Percentiles rank a stretch among this genome's conserved stretches.
Conservation (phyloP, 305 asterid genomes). For the Plantago lanceolata region DNA sequence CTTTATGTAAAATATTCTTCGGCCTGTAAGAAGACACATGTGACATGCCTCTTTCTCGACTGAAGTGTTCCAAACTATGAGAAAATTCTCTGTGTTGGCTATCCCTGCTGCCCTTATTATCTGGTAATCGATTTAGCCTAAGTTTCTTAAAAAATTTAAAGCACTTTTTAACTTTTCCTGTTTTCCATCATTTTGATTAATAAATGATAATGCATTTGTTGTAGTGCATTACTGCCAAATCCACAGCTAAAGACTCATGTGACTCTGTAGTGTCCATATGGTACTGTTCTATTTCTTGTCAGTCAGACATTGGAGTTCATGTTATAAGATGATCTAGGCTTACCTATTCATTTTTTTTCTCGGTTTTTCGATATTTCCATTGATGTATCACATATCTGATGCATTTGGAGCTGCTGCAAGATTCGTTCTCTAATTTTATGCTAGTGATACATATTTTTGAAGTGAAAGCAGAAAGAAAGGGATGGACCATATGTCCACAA, state of each 20-base stretch:
- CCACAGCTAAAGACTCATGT: conserved; percentile 44
- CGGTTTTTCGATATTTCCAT: conserved; percentile 42
- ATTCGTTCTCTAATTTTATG: conserved; percentile 21
- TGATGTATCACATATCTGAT: conserved; percentile 53
- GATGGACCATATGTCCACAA: too few species aligned
- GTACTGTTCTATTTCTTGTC: conserved; percentile 21
- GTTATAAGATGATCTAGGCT: background rate
- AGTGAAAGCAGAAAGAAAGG: too few species aligned
- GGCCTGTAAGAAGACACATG: conserved; percentile 25
- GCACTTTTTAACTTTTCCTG: background rate
- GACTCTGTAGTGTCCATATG: conserved; percentile 52
- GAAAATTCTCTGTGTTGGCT: conserved; percentile 32
- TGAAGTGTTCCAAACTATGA: background rate
- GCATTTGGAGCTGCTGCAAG: conserved; percentile 59
- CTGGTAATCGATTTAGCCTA: conserved; percentile 34
- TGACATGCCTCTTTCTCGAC: background rate
- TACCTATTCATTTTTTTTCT: background rate
- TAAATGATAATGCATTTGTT: conserved; percentile 24
- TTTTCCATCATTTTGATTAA: background rate
- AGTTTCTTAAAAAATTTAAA: background rate
- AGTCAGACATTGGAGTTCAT: background rate
- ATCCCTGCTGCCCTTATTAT: conserved; percentile 57
- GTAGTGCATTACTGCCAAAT: conserved; percentile 52
- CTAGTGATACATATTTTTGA: too few species aligned
- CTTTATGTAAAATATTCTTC: conserved; percentile 38